A percentile compares a stretch with the other conserved stretches of the same genome.
Conservation (phyloP, 306 rosid species). For the Oxytropis ochrocephala region DNA sequence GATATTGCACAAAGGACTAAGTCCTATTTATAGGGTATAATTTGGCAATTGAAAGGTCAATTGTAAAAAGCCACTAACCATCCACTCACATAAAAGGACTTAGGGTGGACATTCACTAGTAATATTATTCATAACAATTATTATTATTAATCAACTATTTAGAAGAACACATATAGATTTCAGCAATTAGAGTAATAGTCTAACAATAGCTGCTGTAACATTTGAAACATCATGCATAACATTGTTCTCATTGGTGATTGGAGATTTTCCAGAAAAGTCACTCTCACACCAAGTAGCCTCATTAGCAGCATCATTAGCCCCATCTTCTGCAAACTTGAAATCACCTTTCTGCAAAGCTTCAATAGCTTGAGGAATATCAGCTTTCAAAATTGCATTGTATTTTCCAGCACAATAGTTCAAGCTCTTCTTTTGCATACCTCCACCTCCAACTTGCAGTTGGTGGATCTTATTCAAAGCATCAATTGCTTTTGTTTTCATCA, state of each 20-base stretch:
- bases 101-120: too few relatives aligned
- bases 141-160: too few relatives aligned
- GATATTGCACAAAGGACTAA: too few relatives aligned
- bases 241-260: conserved; percentile 22
- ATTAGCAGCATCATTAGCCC: conserved; percentile 27
- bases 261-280: conserved; percentile 25
- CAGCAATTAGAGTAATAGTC: too few relatives aligned
- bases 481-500: conserved; percentile 20
- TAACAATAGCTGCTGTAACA: conserved; percentile 33
- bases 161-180: too few relatives aligned
- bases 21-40: too few relatives aligned
- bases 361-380: conserved; percentile 28
- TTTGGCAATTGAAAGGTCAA: too few relatives aligned
- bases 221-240: conserved; percentile 21
- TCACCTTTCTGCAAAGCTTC: conserved; percentile 42
- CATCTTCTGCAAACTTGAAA: conserved; percentile 37
- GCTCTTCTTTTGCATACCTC: neutral
- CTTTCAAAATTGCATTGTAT: conserved; percentile 12
- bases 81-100: too few relatives aligned
- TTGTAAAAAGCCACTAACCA: too few relatives aligned
- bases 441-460: neutral
- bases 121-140: too few relatives aligned
- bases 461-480: conserved; percentile 13
- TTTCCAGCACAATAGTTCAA: conserved; percentile 23
- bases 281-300: conserved; percentile 37